Percentiles rank a stretch among this genome's conserved stretches.
phyloP scores from a whole-genome alignment of 1,284 basidiomycete species.

The Athelia psychrophila region DNA sequence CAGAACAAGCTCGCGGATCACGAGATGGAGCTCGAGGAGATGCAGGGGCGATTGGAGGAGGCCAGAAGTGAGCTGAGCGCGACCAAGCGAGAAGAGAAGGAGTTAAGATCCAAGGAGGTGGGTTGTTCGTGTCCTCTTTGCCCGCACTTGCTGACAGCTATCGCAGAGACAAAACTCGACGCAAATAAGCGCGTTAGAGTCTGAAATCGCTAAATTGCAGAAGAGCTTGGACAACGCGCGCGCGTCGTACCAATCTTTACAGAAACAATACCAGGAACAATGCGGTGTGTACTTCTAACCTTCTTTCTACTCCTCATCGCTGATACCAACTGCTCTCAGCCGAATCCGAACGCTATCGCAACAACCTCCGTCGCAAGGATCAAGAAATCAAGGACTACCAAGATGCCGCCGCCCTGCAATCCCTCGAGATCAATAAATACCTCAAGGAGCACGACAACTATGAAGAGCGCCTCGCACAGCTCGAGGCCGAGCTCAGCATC shows the following conservation, averaged over 20 bases:
- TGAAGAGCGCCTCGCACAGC: constrained; percentile 60
- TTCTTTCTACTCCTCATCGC: neutral
- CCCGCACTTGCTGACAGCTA: constrained; percentile 6
- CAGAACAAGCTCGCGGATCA: constrained; percentile 67
- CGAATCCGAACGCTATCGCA: constrained; percentile 76
- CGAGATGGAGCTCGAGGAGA: constrained; percentile 74
- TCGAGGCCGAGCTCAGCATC: constrained; percentile 65
- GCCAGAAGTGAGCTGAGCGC: constrained; percentile 66
- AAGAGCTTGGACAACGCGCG: constrained; percentile 70
- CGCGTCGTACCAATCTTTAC: constrained; percentile 66
- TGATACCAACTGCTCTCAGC: constrained; percentile 33
- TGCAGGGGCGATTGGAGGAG: constrained; percentile 73
- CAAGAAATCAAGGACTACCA: constrained; percentile 64
- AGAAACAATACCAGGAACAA: constrained; percentile 85
- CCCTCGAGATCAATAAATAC: constrained; percentile 62
- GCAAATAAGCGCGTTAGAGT: constrained; percentile 70
- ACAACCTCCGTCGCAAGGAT: constrained; percentile 69
- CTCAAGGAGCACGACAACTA: constrained; percentile 62
- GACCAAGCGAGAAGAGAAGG: constrained; percentile 86
- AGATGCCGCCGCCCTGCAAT: constrained; percentile 55
- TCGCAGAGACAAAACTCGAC: constrained; percentile 54
- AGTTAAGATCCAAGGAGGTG: constrained; percentile 80
- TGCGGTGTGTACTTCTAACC: constrained; percentile 49
- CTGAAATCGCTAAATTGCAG: constrained; percentile 73
- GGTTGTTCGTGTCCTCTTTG: constrained; percentile 14